Conservation (phyloP, 306 rosid genomes). For the Datisca glomerata region DNA sequence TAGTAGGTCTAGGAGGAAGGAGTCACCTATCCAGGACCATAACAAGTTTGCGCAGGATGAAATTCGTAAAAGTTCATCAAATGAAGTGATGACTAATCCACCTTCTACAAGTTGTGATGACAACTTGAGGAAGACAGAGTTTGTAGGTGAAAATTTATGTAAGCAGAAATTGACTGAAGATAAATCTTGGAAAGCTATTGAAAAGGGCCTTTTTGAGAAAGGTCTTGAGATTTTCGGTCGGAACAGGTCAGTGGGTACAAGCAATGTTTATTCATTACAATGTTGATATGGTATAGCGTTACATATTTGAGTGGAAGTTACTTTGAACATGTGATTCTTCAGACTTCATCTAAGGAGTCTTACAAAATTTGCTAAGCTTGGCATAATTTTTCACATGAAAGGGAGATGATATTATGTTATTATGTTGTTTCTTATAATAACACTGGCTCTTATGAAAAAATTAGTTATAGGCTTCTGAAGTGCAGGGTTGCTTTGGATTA, state of each 20-base stretch:
- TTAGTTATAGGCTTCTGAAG: no score
- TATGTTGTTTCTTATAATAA: no score
- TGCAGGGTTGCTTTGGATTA: no score
- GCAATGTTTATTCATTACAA: no score
- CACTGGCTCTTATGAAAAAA: no score
- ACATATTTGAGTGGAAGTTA: no score
- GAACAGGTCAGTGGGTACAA: conserved; percentile 55
- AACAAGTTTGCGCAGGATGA: conserved; percentile 34
- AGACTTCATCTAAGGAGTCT: no score
- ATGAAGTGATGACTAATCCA: conserved; percentile 45
- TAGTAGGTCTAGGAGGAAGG: conserved; percentile 37
- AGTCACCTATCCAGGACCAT: conserved; percentile 18
- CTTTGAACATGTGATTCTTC: no score
- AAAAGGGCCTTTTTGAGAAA: conserved; percentile 80
- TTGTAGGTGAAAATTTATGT: conserved; percentile 49
- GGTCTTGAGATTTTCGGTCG: conserved; percentile 88
- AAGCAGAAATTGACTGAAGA: conserved; percentile 52
- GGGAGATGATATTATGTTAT: no score
- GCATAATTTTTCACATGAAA: no score
- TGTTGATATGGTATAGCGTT: no score
- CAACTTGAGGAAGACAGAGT: conserved; percentile 57
- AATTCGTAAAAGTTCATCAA: conserved; percentile 38
- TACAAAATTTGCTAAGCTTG: no score
- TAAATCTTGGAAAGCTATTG: conserved; percentile 81
- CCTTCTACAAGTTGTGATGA: conserved; percentile 50